Evolutionary conservation across 2,329 filamentous ascomycete genomes (phyloP), one percentile per base, ranked within the genome.

Genomic region (Apiospora aurea): DNA sequence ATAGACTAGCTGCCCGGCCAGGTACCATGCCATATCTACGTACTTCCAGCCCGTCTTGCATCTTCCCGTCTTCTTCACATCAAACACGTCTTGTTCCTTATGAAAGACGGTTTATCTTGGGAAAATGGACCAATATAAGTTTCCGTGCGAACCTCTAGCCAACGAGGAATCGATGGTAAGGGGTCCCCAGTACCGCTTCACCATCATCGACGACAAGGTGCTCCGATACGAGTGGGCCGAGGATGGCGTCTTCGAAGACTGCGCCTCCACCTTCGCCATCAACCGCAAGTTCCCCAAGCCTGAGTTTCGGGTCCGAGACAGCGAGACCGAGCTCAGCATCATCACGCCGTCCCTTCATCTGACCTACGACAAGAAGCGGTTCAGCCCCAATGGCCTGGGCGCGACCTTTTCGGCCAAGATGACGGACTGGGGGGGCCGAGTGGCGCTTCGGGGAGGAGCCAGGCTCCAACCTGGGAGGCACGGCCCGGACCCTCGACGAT

Each of bases 141-240:
- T 86, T 75, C 81, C 83, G 18, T 83, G 79, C 72, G 79, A 81
- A 71, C 86, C 86, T 0, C 74, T 82, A 21, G 84, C 87, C 14
- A 82, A 85, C 71, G 76, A 83, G 5, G 79, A 83, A 51, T 83
- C 87, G 47, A 80, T 86, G 71, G 82, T 88, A 57, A 78, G 79
- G 6, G 85, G 85, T 71, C 78, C 81, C 51, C 83, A 86, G 67
- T 91, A 88, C 78, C 87, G 90, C 71, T 91, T 92, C 77, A 91
- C 87, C 11, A 74, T 92, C 66, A 82, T 92, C 68, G 86, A 84
- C 14, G 85, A 90, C 69, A 82, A 85, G 3, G 81, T 91, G 2
- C 74, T 92, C 46, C 87, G 90, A 41, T 91, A 88, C 73, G 90
- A 92, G 80, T 92, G 88, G 88, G 85, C 89, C 0, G 81, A 84